A percentile compares a stretch with the other conserved stretches of the same genome.
phyloP scores from a whole-genome alignment of 2,329 filamentous ascomycete species.

The Trichophyton schoenleinii region DNA sequence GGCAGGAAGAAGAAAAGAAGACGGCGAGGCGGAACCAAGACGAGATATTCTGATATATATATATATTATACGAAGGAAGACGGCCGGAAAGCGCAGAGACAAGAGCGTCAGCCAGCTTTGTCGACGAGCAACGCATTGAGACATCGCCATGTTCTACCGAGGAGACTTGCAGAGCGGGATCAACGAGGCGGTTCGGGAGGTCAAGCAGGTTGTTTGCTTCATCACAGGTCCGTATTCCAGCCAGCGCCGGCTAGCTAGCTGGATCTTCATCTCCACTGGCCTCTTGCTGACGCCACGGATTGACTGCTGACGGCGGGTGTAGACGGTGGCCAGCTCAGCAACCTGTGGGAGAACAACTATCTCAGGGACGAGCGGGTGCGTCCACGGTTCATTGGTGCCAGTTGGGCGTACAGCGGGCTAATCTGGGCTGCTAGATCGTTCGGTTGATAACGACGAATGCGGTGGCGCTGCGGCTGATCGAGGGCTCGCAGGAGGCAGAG shows the following conservation, averaged over 20 bases:
- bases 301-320: not conserved
- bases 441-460: slow-evolving; percentile 48
- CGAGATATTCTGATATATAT: not conserved
- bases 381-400: not conserved
- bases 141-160: slow-evolving; percentile 59
- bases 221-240: slow-evolving; percentile 49
- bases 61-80: not conserved
- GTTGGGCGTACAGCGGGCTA: not conserved
- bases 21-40: not conserved
- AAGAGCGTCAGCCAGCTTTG: too few relatives aligned
- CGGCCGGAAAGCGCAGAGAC: not conserved
- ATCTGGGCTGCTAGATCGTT: slow-evolving; percentile 37
- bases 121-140: too few relatives aligned
- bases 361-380: slow-evolving; percentile 38
- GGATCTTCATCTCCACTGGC: not conserved
- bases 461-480: slow-evolving; percentile 56
- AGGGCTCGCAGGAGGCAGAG: slow-evolving; percentile 65
- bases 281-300: not conserved
- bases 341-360: slow-evolving; percentile 58
- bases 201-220: slow-evolving; percentile 74
- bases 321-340: slow-evolving; percentile 41
- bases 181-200: slow-evolving; percentile 56
- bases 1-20: not conserved
- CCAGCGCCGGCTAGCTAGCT: not conserved
- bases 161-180: slow-evolving; percentile 75